Conservation (phyloP, 345 rosid species). For the Camelina laxa region DNA sequence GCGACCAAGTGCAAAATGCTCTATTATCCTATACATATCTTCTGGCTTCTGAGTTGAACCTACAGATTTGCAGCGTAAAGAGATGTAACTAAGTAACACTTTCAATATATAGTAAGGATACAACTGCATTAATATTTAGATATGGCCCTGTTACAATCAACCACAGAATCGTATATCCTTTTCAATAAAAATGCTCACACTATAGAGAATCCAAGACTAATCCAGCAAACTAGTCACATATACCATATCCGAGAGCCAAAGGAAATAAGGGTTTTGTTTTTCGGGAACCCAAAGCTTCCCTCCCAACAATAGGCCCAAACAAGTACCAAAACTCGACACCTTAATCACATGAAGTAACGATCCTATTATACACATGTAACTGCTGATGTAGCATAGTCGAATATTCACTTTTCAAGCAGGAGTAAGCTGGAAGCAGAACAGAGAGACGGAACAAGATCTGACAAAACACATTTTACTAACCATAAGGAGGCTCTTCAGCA, state of each 20-base stretch:
- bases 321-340: conserved; percentile 4
- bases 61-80: conserved; percentile 41
- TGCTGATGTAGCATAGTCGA: background rate
- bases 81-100: conserved; percentile 3
- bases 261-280: background rate
- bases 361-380: conserved; percentile 8
- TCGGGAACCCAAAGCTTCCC: background rate
- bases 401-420: conserved; percentile 1
- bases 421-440: conserved; percentile 4
- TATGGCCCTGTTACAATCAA: background rate
- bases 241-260: background rate
- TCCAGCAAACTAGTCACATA: background rate
- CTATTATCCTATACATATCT: conserved; percentile 97
- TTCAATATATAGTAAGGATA: conserved; percentile 1
- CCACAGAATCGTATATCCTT: background rate
- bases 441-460: conserved; percentile 5
- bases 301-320: background rate
- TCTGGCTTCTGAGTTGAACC: conserved; percentile 98
- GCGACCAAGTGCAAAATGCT: conserved; percentile 96
- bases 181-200: background rate
- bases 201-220: background rate
- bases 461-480: conserved; percentile 54
- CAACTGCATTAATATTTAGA: background rate
- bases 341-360: background rate
- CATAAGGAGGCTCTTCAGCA: conserved; percentile 97